phyloP scores from a whole-genome alignment of 2,329 filamentous ascomycete genomes.

The Aspergillus costaricaensis region DNA sequence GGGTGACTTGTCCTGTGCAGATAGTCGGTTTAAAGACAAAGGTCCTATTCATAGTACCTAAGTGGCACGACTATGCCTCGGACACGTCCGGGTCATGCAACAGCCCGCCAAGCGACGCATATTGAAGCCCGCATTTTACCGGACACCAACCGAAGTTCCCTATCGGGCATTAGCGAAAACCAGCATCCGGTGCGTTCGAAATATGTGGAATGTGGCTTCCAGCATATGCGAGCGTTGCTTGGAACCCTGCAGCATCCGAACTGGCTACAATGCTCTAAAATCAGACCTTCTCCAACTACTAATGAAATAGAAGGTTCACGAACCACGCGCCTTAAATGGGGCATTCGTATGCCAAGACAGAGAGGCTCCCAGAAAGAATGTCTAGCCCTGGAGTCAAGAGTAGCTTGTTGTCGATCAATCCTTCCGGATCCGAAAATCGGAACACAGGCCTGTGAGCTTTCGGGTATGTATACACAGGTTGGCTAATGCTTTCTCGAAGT shows the following conservation, averaged over 20 bases:
- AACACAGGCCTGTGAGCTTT: neutral
- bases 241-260: neutral
- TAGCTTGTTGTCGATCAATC: conserved; percentile 8
- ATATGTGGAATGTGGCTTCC: neutral
- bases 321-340: neutral
- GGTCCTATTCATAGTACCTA: conserved; percentile 4
- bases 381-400: neutral
- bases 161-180: neutral
- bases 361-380: neutral
- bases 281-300: neutral
- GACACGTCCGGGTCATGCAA: neutral
- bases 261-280: neutral
- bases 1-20: conserved; percentile 6
- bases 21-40: neutral
- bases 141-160: neutral
- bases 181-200: neutral
- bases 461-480: neutral
- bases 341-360: neutral
- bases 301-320: neutral
- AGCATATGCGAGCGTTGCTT: neutral
- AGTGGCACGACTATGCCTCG: neutral
- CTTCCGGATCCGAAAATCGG: conserved; percentile 8
- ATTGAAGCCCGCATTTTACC: neutral
- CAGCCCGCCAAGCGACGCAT: conserved; percentile 1
- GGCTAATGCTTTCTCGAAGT: neutral